A percentile compares a stretch with the other conserved stretches of the same genome.
phyloP scores from a whole-genome alignment of 495 filamentous ascomycete species.

The Collariella sp. region DNA sequence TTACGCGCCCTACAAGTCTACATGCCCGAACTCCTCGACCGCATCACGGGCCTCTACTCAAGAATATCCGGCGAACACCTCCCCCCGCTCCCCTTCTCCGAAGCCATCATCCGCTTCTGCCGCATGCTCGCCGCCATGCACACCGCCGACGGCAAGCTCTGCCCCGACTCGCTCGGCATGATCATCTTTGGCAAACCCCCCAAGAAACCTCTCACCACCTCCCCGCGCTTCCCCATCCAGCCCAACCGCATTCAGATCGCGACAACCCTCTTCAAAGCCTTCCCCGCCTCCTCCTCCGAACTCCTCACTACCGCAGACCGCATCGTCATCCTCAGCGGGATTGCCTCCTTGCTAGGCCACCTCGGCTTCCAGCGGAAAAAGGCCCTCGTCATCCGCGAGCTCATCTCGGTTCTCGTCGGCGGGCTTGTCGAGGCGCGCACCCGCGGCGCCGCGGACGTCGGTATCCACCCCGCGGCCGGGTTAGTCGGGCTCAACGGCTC shows the following conservation, averaged over 20 bases:
- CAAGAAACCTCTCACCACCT: constrained; percentile 30
- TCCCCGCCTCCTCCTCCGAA: constrained; percentile 55
- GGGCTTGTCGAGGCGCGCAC: constrained; percentile 88
- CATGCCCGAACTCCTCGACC: constrained; percentile 56
- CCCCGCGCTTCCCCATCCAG: constrained; percentile 39
- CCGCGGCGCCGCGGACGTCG: constrained; percentile 84
- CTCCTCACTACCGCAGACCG: constrained; percentile 60
- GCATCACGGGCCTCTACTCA: constrained; percentile 74
- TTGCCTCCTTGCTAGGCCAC: constrained; percentile 68
- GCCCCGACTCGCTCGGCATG: constrained; percentile 56
- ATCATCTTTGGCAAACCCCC: constrained; percentile 45
- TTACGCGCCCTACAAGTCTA: constrained; percentile 35
- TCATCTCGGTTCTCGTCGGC: constrained; percentile 72
- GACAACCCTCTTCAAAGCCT: constrained; percentile 59
- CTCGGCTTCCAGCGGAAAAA: constrained; percentile 79
- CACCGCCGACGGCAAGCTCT: constrained; percentile 57
- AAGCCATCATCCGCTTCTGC: constrained; percentile 71
- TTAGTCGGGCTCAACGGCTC: constrained; percentile 52
- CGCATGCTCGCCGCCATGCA: constrained; percentile 65
- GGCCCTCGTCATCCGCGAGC: constrained; percentile 73
- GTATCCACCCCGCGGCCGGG: constrained; percentile 87
- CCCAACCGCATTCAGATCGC: constrained; percentile 60
- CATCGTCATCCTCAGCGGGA: constrained; percentile 70
- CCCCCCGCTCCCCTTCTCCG: constrained; percentile 71
- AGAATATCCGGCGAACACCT: constrained; percentile 73